Conservation (phyloP, 2,329 filamentous ascomycete species). For the Eutypella sp. region DNA sequence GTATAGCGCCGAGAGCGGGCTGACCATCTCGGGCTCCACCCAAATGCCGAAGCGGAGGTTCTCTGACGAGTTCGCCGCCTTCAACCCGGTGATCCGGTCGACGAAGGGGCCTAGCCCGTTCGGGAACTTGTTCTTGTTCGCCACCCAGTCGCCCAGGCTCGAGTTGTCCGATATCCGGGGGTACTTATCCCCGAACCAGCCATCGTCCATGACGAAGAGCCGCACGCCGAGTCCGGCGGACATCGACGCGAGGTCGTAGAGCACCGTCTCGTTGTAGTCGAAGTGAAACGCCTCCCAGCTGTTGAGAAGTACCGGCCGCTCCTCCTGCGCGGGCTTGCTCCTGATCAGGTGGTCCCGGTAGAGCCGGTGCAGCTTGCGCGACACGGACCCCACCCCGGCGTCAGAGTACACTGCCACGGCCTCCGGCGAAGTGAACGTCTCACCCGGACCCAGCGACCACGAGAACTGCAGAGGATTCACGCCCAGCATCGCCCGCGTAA, state of each 20-base stretch:
- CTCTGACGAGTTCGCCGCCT: constrained; percentile 39
- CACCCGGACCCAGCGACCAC: constrained; percentile 50
- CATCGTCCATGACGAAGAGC: constrained; percentile 62
- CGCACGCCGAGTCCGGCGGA: constrained; percentile 55
- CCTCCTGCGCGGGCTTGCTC: constrained; percentile 47
- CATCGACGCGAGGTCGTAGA: constrained; percentile 51
- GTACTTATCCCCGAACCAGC: constrained; percentile 62
- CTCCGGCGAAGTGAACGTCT: constrained; percentile 56
- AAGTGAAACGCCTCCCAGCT: constrained; percentile 62
- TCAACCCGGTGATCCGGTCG: constrained; percentile 43
- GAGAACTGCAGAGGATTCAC: constrained; percentile 58
- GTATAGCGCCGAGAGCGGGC: constrained; percentile 57
- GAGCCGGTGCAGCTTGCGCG: constrained; percentile 54
- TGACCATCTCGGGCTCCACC: constrained; percentile 67
- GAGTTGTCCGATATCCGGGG: constrained; percentile 52
- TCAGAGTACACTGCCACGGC: constrained; percentile 58
- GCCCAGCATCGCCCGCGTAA: constrained; percentile 55
- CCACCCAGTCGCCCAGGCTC: constrained; percentile 60
- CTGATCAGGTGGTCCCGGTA: constrained; percentile 58
- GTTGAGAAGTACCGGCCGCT: constrained; percentile 54
- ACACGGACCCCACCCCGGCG: constrained; percentile 56
- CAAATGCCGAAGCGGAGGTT: constrained; percentile 59
- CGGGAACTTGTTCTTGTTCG: constrained; percentile 55
- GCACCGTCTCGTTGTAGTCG: constrained; percentile 50
- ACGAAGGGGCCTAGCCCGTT: constrained; percentile 50